Evolutionary conservation across 2,329 filamentous ascomycete genomes (phyloP), one percentile per base, ranked within the genome.

Genomic region (Talaromyces sp.): DNA sequence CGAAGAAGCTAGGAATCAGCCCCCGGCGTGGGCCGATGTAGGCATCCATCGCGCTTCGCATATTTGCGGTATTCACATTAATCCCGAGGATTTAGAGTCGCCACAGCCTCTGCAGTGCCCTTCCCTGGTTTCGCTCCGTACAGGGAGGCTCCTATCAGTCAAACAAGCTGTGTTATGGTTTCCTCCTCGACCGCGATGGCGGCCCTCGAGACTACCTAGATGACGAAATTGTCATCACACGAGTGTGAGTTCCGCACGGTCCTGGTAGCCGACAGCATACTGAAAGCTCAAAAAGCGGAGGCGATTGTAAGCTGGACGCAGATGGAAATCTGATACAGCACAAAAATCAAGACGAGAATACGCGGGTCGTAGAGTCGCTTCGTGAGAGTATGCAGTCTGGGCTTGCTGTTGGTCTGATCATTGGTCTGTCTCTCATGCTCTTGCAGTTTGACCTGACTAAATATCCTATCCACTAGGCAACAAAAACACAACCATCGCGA

Each of bases 81-180:
- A 62, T 3, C 27, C 37, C 27, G 7, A 31, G 39, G n/a, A 59
- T 41, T 2, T 22, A 74, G 70, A 76, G 76, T 41, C 82, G 89
- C 3, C 84, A 87, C 65, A 83, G 84, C 14, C 76, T 92, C 0
- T 90, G 86, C 68, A 87, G 91, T 70, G 82, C 87, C 0, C 71
- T 91, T 0, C 81, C 84, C 0, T 90, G 87, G 75, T 91, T 86
- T 74, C 84, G 82, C 14, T 77, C 84, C 1, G 86, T 86, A 43
- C 86, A 92, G 69, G 81, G 85, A 1, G 87, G 86, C 5, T 79
- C 83, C 3, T 87, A 92, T 63, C 79, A 80, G 0, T 78, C 75
- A 0, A 75, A 82, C 2, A 77, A 79, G 0, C 73, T 85, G n/a
- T 82, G 82, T 1, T 79, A 80, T 50, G 87, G 85, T 0, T 84